phyloP scores from a whole-genome alignment of 495 filamentous ascomycete species.

The Penicillium egyptiacum region DNA sequence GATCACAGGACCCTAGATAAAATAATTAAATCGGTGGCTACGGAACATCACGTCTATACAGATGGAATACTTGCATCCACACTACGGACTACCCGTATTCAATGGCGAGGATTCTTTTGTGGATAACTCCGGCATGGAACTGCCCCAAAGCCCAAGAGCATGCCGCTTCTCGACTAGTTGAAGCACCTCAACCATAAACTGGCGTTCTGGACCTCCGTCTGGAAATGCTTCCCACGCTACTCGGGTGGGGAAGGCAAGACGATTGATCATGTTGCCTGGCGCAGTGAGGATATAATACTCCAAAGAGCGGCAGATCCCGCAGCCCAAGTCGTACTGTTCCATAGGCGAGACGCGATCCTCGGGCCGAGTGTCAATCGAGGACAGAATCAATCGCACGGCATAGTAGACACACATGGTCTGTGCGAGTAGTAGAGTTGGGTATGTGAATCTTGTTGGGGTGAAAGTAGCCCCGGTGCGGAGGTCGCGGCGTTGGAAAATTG shows the following conservation, averaged over 20 bases:
- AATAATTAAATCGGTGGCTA: neutral
- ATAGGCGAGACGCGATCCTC: conserved; percentile 33
- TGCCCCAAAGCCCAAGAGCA: conserved; percentile 42
- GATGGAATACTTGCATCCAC: neutral
- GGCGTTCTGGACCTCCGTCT: conserved; percentile 38
- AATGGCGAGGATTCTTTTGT: conserved; percentile 29
- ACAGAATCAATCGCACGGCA: conserved; percentile 38
- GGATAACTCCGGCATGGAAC: conserved; percentile 43
- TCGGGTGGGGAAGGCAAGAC: conserved; percentile 44
- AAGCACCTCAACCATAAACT: conserved; percentile 40
- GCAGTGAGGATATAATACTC: conserved; percentile 44
- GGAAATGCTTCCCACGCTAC: conserved; percentile 49
- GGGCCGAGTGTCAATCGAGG: conserved; percentile 39
- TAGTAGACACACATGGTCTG: conserved; percentile 49
- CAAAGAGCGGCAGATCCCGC: conserved; percentile 43
- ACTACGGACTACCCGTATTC: conserved; percentile 10
- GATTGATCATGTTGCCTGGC: conserved; percentile 50
- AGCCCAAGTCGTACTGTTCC: conserved; percentile 43
- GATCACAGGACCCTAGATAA: neutral
- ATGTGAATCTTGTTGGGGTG: conserved; percentile 38
- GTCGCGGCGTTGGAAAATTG: conserved; percentile 41
- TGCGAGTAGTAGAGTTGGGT: conserved; percentile 43
- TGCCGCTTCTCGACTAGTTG: conserved; percentile 44
- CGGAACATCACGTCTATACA: neutral
- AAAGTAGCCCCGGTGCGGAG: conserved; percentile 40